Evolutionary conservation across 192 early-diverging fungal genomes (phyloP).

Genomic region (Chytriomyces confervae): DNA sequence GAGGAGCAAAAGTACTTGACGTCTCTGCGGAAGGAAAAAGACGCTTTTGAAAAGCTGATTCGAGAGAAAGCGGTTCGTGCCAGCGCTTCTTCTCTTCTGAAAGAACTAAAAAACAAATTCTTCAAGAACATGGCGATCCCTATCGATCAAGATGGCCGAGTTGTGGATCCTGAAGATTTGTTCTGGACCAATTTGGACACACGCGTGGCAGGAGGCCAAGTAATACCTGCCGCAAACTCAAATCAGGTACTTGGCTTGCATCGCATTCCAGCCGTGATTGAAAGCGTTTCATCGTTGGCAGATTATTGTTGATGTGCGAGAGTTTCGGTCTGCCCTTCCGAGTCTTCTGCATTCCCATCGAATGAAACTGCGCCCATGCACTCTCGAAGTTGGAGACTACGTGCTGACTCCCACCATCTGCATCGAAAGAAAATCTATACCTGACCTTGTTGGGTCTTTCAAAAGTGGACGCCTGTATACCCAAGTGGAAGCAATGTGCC

Average conservation of each 20-base stretch:
- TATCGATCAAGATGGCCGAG: constrained; percentile 65
- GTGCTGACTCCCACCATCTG: constrained; percentile 83
- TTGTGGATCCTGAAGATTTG: constrained; percentile 51
- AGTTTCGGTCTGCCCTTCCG: constrained; percentile 92
- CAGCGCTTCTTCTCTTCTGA: background rate
- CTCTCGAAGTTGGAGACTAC: constrained; percentile 93
- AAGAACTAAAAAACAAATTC: background rate
- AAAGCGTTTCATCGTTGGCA: constrained; percentile 17
- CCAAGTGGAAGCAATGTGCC: constrained; percentile 88
- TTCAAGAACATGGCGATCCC: constrained; percentile 79
- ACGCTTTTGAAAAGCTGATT: constrained; percentile 92
- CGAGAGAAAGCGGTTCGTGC: constrained; percentile 77
- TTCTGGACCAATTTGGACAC: constrained; percentile 64
- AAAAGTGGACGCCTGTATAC: constrained; percentile 85
- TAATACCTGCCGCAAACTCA: constrained; percentile 13
- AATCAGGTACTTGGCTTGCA: constrained; percentile 23
- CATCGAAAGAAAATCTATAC: constrained; percentile 91
- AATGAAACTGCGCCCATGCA: constrained; percentile 78
- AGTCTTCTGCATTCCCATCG: constrained; percentile 79
- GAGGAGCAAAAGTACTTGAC: constrained; percentile 94
- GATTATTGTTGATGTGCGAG: constrained; percentile 89
- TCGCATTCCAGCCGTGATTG: background rate
- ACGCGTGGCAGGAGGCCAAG: constrained; percentile 69
- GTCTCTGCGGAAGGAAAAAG: constrained; percentile 84
- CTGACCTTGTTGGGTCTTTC: constrained; percentile 86